Conservation (phyloP, 2,329 filamentous ascomycete species). For the Curvularia verruculosa region DNA sequence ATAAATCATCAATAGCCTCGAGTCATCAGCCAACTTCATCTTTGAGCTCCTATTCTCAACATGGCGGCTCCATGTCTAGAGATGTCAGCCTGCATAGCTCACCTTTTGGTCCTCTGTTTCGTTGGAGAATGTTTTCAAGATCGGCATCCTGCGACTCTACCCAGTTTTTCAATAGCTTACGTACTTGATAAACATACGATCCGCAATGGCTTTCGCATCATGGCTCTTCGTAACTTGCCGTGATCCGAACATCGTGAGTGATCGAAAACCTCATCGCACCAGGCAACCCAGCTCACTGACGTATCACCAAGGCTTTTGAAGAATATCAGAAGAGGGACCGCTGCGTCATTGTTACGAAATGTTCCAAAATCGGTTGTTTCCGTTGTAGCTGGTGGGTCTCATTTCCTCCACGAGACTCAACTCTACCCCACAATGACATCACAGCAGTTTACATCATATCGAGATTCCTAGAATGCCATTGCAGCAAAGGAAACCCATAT, state of each 20-base stretch:
- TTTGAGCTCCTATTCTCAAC: background rate
- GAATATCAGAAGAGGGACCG: background rate
- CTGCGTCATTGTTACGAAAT: conserved; percentile 3
- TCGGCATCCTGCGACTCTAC: background rate
- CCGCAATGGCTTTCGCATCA: background rate
- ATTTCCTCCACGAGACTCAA: background rate
- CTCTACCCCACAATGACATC: conserved; percentile 18
- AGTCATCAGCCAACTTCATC: background rate
- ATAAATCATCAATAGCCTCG: no score
- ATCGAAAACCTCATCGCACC: background rate
- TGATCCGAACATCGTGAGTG: background rate
- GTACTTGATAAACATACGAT: background rate
- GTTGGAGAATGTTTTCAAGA: background rate
- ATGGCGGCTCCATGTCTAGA: background rate
- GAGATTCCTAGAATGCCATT: conserved; percentile 1
- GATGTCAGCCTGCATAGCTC: background rate
- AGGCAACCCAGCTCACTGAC: background rate
- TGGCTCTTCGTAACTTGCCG: background rate
- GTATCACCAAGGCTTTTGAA: background rate
- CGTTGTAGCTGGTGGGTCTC: background rate
- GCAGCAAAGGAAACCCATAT: background rate
- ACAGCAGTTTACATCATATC: conserved; percentile 9
- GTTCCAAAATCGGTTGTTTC: background rate
- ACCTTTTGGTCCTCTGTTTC: background rate
- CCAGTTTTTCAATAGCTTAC: no score